Base-by-base conservation (phyloP, 306 rosid genomes). In the Lupinus albus region DNA sequence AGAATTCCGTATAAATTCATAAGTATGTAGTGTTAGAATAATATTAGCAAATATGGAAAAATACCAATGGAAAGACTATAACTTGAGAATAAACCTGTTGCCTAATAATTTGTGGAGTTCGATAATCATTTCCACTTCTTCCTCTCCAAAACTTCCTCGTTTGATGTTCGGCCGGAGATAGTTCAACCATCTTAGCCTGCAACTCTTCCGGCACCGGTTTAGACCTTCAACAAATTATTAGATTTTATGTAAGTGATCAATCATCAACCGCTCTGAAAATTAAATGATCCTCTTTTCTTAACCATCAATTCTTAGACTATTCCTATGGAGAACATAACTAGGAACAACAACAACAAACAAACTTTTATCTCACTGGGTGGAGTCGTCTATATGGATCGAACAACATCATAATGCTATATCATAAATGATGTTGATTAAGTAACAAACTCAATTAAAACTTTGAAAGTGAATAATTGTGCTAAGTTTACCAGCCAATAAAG, bases 161-260 rank as follows among this genome's bases (percentile, higher is more conserved):
- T 81, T 83, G 71, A 86, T 81, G 61, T 86, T 79, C 1, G 91
- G 91, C 53, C 86, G 88, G 13, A 86, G 86, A 62, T 86, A 86
- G 69, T 86, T 86, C 41, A 83, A 38, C 91, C 91, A 86, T 66
- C 91, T 79, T 36, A 81, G 80, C 67, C 88, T 81, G 36, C 91
- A 86, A 65, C 91, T 86, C 69, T 86, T 86, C 8, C 91, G 52
- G 64, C 91, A 83, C 69, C 91, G 67, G 55, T 81, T 84, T 64
- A 86, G 66, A 65, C 88, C 88, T 85, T 82, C 44, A 66, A 68
- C 15, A 51, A 17, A 67, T 30, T 11, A 60, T 50, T 57, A 12
- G 30, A 30, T 7, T 56, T 32, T 15, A 6, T 13, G 6, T 32
- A 32, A 32, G 12, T 18, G 38, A 5, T 38, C 11, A 50, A 11